These are phyloP conservation scores for Ensete glaucum DNA, from an alignment of 176 grass and related monocot species.

Conservation along the genomic window DNA sequence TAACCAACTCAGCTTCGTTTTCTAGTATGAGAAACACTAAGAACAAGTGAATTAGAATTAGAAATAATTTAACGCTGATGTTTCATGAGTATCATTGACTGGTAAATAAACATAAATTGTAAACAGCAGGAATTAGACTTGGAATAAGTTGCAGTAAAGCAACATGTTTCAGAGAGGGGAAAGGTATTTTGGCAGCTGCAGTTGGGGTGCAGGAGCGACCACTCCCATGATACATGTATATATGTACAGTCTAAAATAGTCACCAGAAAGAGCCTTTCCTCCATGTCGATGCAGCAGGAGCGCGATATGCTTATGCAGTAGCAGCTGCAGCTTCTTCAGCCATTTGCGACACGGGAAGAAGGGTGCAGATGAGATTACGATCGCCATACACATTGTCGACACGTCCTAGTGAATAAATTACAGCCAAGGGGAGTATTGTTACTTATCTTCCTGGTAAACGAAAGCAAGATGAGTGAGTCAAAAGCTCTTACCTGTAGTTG, in stretches of 20 bases:
- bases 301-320: slow-evolving; percentile 29
- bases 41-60: neutral
- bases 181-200: slow-evolving; percentile 1
- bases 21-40: neutral
- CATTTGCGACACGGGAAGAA: slow-evolving; percentile 73
- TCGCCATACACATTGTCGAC: slow-evolving; percentile 99
- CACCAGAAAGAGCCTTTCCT: neutral
- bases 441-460: neutral
- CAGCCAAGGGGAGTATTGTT: neutral
- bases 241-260: slow-evolving; percentile 10
- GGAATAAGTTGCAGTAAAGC: slow-evolving; percentile 5
- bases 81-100: slow-evolving; percentile 1
- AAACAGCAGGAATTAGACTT: neutral
- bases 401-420: slow-evolving; percentile 38
- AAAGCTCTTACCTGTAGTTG: slow-evolving; percentile 53
- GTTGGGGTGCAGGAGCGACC: neutral
- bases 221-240: neutral
- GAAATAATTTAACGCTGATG: neutral
- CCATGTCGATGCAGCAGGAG: neutral
- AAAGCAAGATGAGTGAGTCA: slow-evolving; percentile 1
- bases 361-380: slow-evolving; percentile 88
- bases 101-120: neutral
- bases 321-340: slow-evolving; percentile 88
- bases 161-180: neutral
- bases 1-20: neutral